phyloP scores from a whole-genome alignment of 2,329 filamentous ascomycete genomes.

The Zalaria sp. region DNA sequence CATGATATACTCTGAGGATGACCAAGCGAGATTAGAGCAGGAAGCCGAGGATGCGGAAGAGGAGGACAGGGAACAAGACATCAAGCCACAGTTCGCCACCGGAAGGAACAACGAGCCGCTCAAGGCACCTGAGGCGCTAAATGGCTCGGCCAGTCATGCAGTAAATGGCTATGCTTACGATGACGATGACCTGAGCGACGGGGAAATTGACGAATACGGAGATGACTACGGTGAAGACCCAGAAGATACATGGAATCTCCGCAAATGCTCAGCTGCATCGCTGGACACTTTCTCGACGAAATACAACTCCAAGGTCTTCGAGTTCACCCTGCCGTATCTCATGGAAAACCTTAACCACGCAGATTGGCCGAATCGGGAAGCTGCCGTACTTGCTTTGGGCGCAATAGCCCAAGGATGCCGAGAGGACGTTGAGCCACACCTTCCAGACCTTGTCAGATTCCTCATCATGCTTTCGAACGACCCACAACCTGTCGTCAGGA shows the following conservation, averaged over 20 bases:
- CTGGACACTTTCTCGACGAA: conserved; percentile 87
- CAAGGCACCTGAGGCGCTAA: neutral
- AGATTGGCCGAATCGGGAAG: conserved; percentile 87
- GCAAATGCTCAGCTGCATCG: conserved; percentile 93
- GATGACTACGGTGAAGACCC: conserved; percentile 57
- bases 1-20: conserved; percentile 94
- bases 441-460: conserved; percentile 82
- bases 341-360: conserved; percentile 76
- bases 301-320: conserved; percentile 78
- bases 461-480: conserved; percentile 77
- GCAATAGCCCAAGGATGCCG: conserved; percentile 93
- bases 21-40: conserved; percentile 70
- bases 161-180: conserved; percentile 25
- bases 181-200: conserved; percentile 72
- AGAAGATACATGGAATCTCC: conserved; percentile 86
- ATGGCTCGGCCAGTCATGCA: conserved; percentile 21
- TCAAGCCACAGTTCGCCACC: conserved; percentile 85
- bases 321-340: conserved; percentile 82
- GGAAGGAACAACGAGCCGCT: conserved; percentile 12
- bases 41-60: conserved; percentile 74
- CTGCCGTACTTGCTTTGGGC: conserved; percentile 83
- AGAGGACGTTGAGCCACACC: conserved; percentile 73
- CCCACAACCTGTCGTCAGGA: conserved; percentile 74
- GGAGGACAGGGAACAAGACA: conserved; percentile 80
- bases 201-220: conserved; percentile 71